A percentile compares a stretch with the other conserved stretches of the same genome.
Evolutionary conservation across 345 rosid genomes (phyloP).

Genomic region (Combretum micranthum): DNA sequence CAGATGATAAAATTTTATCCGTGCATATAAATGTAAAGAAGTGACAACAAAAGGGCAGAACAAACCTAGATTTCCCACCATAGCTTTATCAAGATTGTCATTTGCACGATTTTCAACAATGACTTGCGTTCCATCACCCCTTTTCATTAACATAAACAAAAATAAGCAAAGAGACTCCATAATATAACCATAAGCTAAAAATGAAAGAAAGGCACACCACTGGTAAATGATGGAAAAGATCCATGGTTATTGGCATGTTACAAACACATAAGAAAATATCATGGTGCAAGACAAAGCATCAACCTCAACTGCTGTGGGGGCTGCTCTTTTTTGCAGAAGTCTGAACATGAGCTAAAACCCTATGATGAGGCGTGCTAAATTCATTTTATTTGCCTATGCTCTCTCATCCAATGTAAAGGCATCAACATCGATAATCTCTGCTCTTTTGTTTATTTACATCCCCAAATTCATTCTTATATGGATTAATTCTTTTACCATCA

Average conservation of each 20-base stretch:
- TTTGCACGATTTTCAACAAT: conserved; percentile 26
- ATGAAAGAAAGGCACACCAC: conserved; percentile 2
- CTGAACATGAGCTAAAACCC: too few species aligned
- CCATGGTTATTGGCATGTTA: neutral
- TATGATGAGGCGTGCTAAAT: too few species aligned
- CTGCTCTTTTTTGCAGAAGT: neutral
- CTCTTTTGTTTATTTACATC: too few species aligned
- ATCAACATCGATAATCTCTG: too few species aligned
- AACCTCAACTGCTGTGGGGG: neutral
- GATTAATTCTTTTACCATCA: too few species aligned
- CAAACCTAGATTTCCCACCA: conserved; percentile 43
- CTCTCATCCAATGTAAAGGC: too few species aligned
- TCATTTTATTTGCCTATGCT: too few species aligned
- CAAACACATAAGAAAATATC: too few species aligned
- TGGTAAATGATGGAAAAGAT: neutral
- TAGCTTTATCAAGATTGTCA: conserved; percentile 16
- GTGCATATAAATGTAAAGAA: neutral
- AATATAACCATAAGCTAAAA: conserved; percentile 1
- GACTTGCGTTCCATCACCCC: conserved; percentile 22
- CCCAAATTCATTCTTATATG: too few species aligned
- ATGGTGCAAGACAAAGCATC: neutral
- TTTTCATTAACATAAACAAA: conserved; percentile 13
- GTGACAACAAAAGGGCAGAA: neutral
- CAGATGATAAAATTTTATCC: neutral
- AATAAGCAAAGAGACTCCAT: conserved; percentile 8